Conservation (phyloP, 495 filamentous ascomycete genomes). For the Sabuloglossum arenarium region DNA sequence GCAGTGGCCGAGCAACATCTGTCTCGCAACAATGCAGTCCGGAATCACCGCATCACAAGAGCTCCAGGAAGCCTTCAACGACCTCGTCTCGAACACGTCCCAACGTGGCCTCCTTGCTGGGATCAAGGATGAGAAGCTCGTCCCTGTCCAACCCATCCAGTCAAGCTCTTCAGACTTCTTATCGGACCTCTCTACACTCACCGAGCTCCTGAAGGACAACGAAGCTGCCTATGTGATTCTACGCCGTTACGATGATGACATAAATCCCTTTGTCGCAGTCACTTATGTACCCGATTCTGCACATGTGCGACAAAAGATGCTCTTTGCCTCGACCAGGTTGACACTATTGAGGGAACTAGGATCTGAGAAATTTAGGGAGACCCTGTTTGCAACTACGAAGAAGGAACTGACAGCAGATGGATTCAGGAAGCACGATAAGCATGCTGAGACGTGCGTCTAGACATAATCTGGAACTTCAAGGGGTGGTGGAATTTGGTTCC, state of each 20-base stretch:
- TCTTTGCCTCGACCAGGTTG: conserved; percentile 76
- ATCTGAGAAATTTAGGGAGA: conserved; percentile 63
- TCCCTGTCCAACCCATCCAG: conserved; percentile 38
- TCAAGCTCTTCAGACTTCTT: conserved; percentile 34
- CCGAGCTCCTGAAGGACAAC: conserved; percentile 44
- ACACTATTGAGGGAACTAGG: conserved; percentile 75
- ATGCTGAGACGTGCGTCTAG: conserved; percentile 18
- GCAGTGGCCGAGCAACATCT: neutral
- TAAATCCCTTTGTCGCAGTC: conserved; percentile 41
- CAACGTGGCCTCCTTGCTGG: conserved; percentile 65
- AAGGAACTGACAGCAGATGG: conserved; percentile 49
- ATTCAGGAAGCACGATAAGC: conserved; percentile 56
- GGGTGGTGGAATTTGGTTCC: neutral
- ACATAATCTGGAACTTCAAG: neutral
- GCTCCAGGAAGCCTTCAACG: conserved; percentile 64
- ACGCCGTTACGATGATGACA: conserved; percentile 34
- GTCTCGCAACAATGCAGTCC: neutral
- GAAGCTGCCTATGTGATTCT: conserved; percentile 71
- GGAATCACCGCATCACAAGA: conserved; percentile 49
- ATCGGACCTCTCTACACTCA: conserved; percentile 36
- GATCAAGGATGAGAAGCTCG: conserved; percentile 56
- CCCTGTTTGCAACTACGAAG: conserved; percentile 54
- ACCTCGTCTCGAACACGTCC: conserved; percentile 37
- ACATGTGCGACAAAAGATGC: conserved; percentile 84
- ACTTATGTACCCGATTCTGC: conserved; percentile 84